Evolutionary conservation across 371 early-diverging fungal genomes (phyloP), one percentile per base, ranked within the genome.

Genomic region (Mortierella polycephala): DNA sequence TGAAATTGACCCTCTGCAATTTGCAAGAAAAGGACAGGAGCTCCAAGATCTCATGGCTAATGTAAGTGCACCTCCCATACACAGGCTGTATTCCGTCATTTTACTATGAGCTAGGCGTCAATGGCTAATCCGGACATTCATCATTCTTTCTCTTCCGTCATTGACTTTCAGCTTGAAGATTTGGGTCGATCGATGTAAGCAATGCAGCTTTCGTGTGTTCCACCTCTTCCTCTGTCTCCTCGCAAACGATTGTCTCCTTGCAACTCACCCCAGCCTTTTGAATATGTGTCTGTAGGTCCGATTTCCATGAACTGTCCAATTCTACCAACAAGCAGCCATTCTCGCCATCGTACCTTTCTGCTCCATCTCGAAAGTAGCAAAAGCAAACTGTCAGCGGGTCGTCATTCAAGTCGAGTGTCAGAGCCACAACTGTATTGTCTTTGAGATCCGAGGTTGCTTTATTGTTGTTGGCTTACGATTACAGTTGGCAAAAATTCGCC

Each of bases 31-130:
- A 39, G 73, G 79, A 55, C 72, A 72, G 46, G 73, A 77, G 18
- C 65, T 77, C 0, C 72, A 77, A 49, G 79, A 68, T 30, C 66
- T 77, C 20, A 77, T 77, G 79, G 69, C 79, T 39, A 77, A 66
- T 23, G 72, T 77, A 77, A 42, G 71, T 57, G 1, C 30, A 23
- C 6, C 6, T 21, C 11, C 9, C 44, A 41, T 13, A 5, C 10
- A 23, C 46, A 13, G n/a, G n/a, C n/a, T 44, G n/a, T 12, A 37
- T 4, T 30, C 13, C 10, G 45, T n/a, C 40, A 10, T 30, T 20
- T 41, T 9, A 9, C 37, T 16, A 11, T 40, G 13, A 10, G 10
- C 2, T 44, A n/a, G 5, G 0, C 18, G 7, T 37, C 10, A 45
- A 42, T 5, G 21, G 47, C 54, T 55, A 0, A 55, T 44, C 3